phyloP scores from a whole-genome alignment of 371 early-diverging fungal species.

The Circinella umbellata region DNA sequence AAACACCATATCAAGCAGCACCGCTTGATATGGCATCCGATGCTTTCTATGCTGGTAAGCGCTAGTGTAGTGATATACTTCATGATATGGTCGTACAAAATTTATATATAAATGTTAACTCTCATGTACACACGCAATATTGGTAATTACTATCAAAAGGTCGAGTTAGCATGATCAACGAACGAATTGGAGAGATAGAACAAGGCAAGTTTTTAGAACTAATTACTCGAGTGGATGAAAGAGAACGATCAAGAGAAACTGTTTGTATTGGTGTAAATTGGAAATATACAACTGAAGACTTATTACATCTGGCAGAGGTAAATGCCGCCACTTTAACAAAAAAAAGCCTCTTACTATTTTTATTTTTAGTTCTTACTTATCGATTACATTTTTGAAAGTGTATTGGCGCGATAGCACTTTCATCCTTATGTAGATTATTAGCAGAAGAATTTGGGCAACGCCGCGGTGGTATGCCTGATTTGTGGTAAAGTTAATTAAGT shows the following conservation, averaged over 20 bases:
- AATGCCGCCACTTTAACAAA: not conserved
- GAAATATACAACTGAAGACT: slow-evolving; percentile 54
- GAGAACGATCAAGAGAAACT: slow-evolving; percentile 50
- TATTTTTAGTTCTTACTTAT: not conserved
- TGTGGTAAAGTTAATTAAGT: slow-evolving; percentile 49
- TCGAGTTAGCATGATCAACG: slow-evolving; percentile 58
- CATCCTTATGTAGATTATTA: slow-evolving; percentile 60
- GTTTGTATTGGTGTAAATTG: slow-evolving; percentile 69
- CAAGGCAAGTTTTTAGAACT: slow-evolving; percentile 41
- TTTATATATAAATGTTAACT: not conserved
- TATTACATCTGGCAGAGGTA: slow-evolving; percentile 64
- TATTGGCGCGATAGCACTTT: slow-evolving; percentile 59
- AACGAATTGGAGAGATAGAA: slow-evolving; percentile 54
- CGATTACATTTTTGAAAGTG: slow-evolving; percentile 35
- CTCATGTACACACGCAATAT: not conserved
- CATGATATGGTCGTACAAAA: slow-evolving; percentile 1
- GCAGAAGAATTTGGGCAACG: slow-evolving; percentile 71
- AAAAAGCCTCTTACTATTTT: not conserved
- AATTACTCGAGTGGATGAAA: slow-evolving; percentile 51
- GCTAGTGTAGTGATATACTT: not conserved
- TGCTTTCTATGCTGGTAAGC: slow-evolving; percentile 65
- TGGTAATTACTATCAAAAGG: slow-evolving; percentile 21
- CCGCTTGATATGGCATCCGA: slow-evolving; percentile 75
- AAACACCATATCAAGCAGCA: slow-evolving; percentile 73
- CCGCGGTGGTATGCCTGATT: slow-evolving; percentile 73